Percentiles rank a stretch among this genome's conserved stretches.
phyloP scores from a whole-genome alignment of 108 stramenopile species.

The Skeletonema grethae region DNA sequence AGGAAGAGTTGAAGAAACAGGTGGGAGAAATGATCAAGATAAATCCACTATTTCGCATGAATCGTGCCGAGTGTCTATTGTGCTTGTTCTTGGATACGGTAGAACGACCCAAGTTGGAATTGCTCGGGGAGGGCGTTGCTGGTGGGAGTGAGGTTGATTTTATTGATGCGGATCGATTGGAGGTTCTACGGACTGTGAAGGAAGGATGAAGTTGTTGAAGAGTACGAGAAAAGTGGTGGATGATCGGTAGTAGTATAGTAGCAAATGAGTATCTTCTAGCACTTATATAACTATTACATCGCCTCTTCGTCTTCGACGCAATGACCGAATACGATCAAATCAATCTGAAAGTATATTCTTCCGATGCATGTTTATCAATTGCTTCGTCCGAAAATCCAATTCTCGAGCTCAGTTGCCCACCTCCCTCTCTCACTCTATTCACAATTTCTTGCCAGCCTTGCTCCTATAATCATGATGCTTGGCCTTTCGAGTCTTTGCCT shows the following conservation, averaged over 20 bases:
- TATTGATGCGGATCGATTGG: constrained; percentile 73
- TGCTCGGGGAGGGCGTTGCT: constrained; percentile 52
- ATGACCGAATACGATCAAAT: no score
- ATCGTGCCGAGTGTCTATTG: constrained; percentile 82
- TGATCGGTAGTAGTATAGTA: not conserved
- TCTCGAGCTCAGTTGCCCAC: no score
- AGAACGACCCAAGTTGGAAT: constrained; percentile 64
- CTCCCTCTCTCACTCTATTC: not conserved
- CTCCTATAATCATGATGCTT: not conserved
- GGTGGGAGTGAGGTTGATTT: constrained; percentile 79
- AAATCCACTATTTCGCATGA: constrained; percentile 79
- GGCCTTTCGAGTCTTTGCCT: not conserved
- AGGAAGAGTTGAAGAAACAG: constrained; percentile 27
- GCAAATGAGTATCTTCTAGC: no score
- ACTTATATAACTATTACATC: no score
- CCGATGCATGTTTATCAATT: no score
- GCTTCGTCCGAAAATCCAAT: no score
- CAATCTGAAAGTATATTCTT: no score
- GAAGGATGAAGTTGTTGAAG: no score
- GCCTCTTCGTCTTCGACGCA: no score
- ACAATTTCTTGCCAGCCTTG: not conserved
- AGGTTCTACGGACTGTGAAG: constrained; percentile 33
- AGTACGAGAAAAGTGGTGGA: no score
- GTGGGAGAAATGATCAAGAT: constrained; percentile 44
- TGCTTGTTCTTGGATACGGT: constrained; percentile 72